Evolutionary conservation across 164 flowering plant species (phyloP).

Genomic region (Magnolia officinalis): DNA sequence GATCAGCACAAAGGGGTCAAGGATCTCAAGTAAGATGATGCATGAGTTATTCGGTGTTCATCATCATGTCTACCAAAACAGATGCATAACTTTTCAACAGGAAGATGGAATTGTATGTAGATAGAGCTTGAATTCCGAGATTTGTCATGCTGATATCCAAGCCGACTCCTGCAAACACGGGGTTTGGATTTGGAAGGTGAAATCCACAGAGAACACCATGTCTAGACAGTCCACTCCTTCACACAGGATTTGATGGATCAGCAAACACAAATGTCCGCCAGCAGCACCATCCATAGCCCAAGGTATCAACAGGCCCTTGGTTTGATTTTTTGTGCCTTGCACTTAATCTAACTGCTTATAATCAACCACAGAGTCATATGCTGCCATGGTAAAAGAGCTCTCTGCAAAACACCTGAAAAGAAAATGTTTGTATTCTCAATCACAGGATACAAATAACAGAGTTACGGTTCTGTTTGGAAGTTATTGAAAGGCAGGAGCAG

Average conservation of each 20-base stretch:
- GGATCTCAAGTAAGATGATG: not conserved
- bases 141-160: not conserved
- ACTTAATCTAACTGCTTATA: constrained; percentile 23
- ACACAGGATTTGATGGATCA: not conserved
- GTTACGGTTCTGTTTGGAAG: not conserved
- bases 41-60: not conserved
- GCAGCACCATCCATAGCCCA: not conserved
- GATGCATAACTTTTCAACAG: not conserved
- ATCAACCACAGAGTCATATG: constrained; percentile 61
- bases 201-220: not conserved
- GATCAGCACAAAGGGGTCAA: not conserved
- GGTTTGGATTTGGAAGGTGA: not conserved
- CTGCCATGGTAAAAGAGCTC: constrained; percentile 47
- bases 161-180: not conserved
- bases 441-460: not conserved
- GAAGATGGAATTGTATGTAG: not conserved
- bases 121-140: not conserved
- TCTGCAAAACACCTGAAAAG: constrained; percentile 68
- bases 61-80: not conserved
- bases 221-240: not conserved
- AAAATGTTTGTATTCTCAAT: not conserved
- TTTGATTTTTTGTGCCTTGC: not conserved
- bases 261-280: not conserved
- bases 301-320: not conserved
- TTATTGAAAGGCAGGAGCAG: not conserved